Evolutionary conservation across 2,329 filamentous ascomycete species (phyloP), one percentile per base, ranked within the genome.

Genomic region (Ampelomyces quisqualis): DNA sequence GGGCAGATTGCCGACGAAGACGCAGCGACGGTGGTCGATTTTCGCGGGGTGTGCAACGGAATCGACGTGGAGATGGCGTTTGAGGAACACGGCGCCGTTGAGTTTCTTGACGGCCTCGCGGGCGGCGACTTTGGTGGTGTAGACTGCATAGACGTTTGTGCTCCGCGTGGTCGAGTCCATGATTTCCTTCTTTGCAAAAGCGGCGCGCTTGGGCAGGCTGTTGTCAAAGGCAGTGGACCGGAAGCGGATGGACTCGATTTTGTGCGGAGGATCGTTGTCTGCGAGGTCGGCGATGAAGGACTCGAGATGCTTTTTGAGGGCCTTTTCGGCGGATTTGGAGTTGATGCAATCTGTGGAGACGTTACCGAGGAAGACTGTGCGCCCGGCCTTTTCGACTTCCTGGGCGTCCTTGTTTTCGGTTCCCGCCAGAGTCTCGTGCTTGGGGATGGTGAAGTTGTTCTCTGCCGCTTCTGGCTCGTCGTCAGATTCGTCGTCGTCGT

Each of bases 1-100:
- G 34, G 89, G 90, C 1, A 98, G 78, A 63, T 98, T 98, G 32
- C 93, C 93, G 18, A 98, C 88, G 62, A 98, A 98, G 11, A 98
- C 84, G 68, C 93, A 98, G 39, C 90, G 86, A 44, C 86, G 84
- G 68, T 95, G 84, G 63, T 95, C 91, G 13, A 84, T 81, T 27
- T 84, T 80, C 10, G 86, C 78, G 0, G 93, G 93, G 69, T 96
- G 90, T 1, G 90, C 88, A 22, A 98, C 84, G 53, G 84, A 88
- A 71, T 98, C 93, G 17, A 91, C 91, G 28, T 91, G 84, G 40
- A 98, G 73, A 69, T 98, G 93, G 21, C 93, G 85, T 54, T 88
- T 86, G 11, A 98, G 80, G 2, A 97, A 78, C 11, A 88, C 74
- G 1, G 81, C 88, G 34, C 90, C 93, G 58, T 98, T 98, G 27